Evolutionary conservation across 2,329 filamentous ascomycete genomes (phyloP).

Genomic region (Aspergillus sp.): DNA sequence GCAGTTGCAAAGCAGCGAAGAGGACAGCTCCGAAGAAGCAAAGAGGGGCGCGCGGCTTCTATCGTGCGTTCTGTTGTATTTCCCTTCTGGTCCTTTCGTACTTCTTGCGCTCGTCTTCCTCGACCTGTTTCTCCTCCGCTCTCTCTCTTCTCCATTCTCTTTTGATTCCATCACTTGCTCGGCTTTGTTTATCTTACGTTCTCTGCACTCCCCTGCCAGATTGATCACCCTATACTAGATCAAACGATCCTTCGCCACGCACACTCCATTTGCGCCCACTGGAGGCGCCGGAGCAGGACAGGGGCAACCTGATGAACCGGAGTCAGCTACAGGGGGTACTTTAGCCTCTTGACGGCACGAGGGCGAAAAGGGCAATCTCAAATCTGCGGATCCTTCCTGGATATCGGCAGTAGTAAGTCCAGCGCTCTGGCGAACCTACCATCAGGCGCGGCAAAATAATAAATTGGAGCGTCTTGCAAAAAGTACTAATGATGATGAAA

Average conservation of each 20-base stretch:
- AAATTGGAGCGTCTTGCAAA: conserved; percentile 16
- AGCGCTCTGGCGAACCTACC: conserved; percentile 12
- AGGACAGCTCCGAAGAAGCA: conserved; percentile 1
- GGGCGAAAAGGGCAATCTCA: conserved; percentile 29
- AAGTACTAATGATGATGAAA: conserved; percentile 20
- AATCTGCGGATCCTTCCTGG: conserved; percentile 28
- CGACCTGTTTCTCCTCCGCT: conserved; percentile 1
- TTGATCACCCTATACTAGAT: conserved; percentile 10
- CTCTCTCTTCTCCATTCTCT: not conserved
- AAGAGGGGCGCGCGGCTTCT: conserved; percentile 18
- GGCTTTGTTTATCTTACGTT: conserved; percentile 1
- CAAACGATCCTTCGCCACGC: conserved; percentile 12
- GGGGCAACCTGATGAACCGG: conserved; percentile 25
- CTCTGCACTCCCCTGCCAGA: conserved; percentile 4
- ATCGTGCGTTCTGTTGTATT: conserved; percentile 22
- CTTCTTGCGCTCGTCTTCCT: conserved; percentile 10
- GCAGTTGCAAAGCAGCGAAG: conserved; percentile 5
- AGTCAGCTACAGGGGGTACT: conserved; percentile 24
- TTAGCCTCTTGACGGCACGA: conserved; percentile 28
- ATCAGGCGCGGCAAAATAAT: conserved; percentile 16
- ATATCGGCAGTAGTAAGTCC: conserved; percentile 19
- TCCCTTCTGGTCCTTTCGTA: conserved; percentile 21
- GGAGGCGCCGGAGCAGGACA: conserved; percentile 17
- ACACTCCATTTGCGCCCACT: not conserved
- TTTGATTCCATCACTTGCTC: conserved; percentile 1